Base-by-base conservation (phyloP, 352 stramenopile species). In the Peronospora tabacina region DNA sequence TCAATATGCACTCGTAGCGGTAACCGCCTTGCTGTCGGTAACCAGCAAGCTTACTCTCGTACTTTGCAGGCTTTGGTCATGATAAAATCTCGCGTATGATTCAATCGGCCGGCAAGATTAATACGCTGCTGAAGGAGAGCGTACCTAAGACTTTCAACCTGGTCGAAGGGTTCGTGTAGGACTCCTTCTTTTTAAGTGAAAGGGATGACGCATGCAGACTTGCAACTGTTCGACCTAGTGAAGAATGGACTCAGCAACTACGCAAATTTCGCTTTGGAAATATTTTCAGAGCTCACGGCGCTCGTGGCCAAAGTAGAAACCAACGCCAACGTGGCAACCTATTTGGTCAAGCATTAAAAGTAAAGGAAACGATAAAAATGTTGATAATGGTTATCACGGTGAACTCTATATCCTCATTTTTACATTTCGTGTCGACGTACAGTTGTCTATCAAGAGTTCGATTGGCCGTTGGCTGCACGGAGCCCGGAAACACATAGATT, bases 21-120 rank as follows among this genome's bases (percentile, higher is more conserved):
- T 42, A 1, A 42, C 17, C 7, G 16, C 36, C 36, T 16, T 26
- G 9, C 17, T 42, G 5, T 0, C 28, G 7, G 17, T 9, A 9
- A 42, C 17, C 36, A 42, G 86, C 32, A 82, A 83, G 65, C 58
- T 92, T 17, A 86, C n/a, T n/a, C n/a, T n/a, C 66, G 34, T 94
- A 94, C 63, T 90, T 92, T 41, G 46, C 68, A 17, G 48, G 64
- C 29, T n/a, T 59, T 0, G 79, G 67, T 2, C 72, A 71, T 26
- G 81, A 52, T 0, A 81, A 92, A 66, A 52, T 84, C 19, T 66
- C 73, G 8, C 79, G 83, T 15, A 59, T 92, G 12, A 58, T 73
- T 13, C 46, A 87, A 37, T 49, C 58, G 15, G 61, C 64, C n/a
- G 79, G 77, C n/a, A 70, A 82, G 56, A 77, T 44, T 6, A 63